These are phyloP conservation scores for Saccharomycopsis capsularis DNA, from an alignment of 805 yeast genomes.

Conservation along the genomic window DNA sequence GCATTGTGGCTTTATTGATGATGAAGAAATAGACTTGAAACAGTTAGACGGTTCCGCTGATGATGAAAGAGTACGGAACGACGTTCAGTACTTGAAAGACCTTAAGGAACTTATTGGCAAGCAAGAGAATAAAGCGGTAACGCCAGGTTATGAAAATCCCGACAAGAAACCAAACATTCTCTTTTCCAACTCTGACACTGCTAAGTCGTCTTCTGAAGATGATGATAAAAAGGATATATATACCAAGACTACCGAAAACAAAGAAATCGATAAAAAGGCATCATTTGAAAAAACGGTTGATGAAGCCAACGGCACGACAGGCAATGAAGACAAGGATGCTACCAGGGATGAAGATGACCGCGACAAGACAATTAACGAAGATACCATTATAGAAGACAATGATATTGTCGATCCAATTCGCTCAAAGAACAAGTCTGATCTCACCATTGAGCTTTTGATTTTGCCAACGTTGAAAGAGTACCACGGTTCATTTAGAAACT, in stretches of 20 bases:
- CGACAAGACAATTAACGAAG: conserved; percentile 22
- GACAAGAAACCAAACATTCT: conserved; percentile 1
- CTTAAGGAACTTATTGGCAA: conserved; percentile 26
- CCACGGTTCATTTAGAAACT: conserved; percentile 58
- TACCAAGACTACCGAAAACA: background rate
- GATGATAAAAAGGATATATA: background rate
- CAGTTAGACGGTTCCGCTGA: background rate
- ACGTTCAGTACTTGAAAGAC: conserved; percentile 29
- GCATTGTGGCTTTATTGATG: conserved; percentile 63
- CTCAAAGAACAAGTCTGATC: conserved; percentile 27
- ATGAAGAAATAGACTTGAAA: conserved; percentile 23
- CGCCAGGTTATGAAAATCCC: conserved; percentile 4
- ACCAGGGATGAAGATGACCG: conserved; percentile 22
- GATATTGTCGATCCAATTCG: conserved; percentile 26
- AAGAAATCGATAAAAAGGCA: background rate
- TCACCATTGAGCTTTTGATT: conserved; percentile 34
- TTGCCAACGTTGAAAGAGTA: conserved; percentile 67
- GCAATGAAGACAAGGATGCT: background rate
- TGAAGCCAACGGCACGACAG: background rate
- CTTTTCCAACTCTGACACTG: background rate
- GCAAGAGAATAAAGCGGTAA: conserved; percentile 22
- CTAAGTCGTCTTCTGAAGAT: background rate
- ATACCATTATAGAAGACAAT: conserved; percentile 30
- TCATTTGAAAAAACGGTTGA: background rate
- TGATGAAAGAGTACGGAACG: conserved; percentile 26